Evolutionary conservation across 805 yeast species (phyloP).

Genomic region (Yarrowia yakushimensis): DNA sequence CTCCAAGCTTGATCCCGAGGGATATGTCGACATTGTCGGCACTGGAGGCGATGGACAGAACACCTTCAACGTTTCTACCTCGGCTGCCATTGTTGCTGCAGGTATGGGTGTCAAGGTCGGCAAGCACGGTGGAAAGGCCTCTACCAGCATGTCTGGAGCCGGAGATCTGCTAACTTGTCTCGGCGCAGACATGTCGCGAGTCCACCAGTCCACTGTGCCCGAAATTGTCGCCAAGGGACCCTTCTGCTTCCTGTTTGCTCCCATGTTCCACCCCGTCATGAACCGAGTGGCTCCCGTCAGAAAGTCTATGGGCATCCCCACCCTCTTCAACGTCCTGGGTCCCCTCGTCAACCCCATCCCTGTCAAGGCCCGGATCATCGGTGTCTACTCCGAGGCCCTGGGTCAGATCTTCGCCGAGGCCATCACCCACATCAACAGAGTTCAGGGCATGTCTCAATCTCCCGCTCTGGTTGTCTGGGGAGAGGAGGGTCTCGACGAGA

Average conservation of each 20-base stretch:
- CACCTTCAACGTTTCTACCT: conserved; percentile 93
- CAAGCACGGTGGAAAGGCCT: conserved; percentile 97
- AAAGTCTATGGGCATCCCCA: conserved; percentile 76
- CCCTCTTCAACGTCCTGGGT: conserved; percentile 90
- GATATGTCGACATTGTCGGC: conserved; percentile 87
- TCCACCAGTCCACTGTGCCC: conserved; percentile 61
- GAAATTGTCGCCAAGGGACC: conserved; percentile 45
- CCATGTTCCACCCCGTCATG: conserved; percentile 92
- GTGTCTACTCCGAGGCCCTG: conserved; percentile 75
- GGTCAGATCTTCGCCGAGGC: conserved; percentile 86
- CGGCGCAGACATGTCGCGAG: conserved; percentile 78
- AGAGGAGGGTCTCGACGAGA: conserved; percentile 85
- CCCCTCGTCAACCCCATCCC: conserved; percentile 93
- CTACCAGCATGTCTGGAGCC: conserved; percentile 89
- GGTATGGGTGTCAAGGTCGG: conserved; percentile 80
- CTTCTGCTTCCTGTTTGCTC: conserved; percentile 81
- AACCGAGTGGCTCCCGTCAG: conserved; percentile 76
- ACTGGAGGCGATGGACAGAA: conserved; percentile 99
- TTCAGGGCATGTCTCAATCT: conserved; percentile 43
- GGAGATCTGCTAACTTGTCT: conserved; percentile 79
- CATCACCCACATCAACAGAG: conserved; percentile 57
- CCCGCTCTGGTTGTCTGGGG: conserved; percentile 90
- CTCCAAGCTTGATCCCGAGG: conserved; percentile 36
- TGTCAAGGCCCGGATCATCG: conserved; percentile 72
- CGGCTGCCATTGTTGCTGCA: conserved; percentile 90